phyloP scores from a whole-genome alignment of 805 yeast genomes.

The Grigorovia yakushimaensis region DNA sequence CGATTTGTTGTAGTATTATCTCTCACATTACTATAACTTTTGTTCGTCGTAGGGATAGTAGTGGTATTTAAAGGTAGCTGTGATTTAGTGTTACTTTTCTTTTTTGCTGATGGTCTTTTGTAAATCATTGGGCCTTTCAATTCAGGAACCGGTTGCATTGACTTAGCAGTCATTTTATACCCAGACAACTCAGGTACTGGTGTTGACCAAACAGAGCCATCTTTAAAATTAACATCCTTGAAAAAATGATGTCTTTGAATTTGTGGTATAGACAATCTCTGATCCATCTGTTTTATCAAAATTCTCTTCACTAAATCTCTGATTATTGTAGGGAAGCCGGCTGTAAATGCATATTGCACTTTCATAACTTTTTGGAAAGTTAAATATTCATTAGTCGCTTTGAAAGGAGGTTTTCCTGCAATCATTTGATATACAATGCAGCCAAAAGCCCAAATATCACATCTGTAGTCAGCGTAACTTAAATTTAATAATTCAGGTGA shows the following conservation, averaged over 20 bases:
- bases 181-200: slow-evolving; percentile 61
- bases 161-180: slow-evolving; percentile 62
- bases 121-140: slow-evolving; percentile 17
- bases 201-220: slow-evolving; percentile 48
- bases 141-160: slow-evolving; percentile 69
- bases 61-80: neutral
- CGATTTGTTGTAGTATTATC: neutral
- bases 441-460: slow-evolving; percentile 99
- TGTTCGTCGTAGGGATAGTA: neutral
- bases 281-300: slow-evolving; percentile 52
- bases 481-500: slow-evolving; percentile 72
- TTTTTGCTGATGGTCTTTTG: slow-evolving; percentile 2
- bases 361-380: slow-evolving; percentile 77
- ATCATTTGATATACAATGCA: slow-evolving; percentile 92
- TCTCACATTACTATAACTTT: neutral
- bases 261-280: slow-evolving; percentile 46
- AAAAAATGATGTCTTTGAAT: slow-evolving; percentile 61
- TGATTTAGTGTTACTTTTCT: neutral
- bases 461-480: slow-evolving; percentile 77
- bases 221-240: slow-evolving; percentile 43
- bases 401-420: slow-evolving; percentile 84
- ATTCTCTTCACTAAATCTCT: slow-evolving; percentile 68
- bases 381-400: slow-evolving; percentile 71
- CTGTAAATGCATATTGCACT: slow-evolving; percentile 72
- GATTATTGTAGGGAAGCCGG: slow-evolving; percentile 67